Evolutionary conservation across 352 stramenopile genomes (phyloP), one percentile per base, ranked within the genome.

Genomic region (Pelagophyceae sp.): DNA sequence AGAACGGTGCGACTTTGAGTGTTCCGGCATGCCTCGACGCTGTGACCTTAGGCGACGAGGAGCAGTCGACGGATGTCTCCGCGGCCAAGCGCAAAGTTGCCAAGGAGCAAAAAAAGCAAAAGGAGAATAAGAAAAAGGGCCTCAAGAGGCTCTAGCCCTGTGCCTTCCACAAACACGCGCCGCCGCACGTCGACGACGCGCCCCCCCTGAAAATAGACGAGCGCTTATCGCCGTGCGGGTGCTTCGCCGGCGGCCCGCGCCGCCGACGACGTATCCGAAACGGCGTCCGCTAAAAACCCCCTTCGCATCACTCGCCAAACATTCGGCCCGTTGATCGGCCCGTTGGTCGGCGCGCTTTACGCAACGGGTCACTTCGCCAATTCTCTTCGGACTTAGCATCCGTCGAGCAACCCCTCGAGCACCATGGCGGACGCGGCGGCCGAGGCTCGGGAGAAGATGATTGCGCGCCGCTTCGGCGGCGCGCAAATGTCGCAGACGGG

Each of bases 401-500:
- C 45, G 11, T 54, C 45, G 11, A 23, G 11, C 45, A 54, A 23
- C 45, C 11, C 11, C 23, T 23, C 45, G 45, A 54, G 45, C 11
- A 54, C 11, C 45, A 23, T 54, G 45, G 11, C 11, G 45, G 85
- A 89, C 77, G 75, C 76, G 40, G 85, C 90, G 70, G 85, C 81
- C 63, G 86, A 77, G 35, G 90, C 90, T 60, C 82, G 88, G 65
- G 78, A 83, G 80, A 84, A 84, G 79, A 94, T 94, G 90, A 93
- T 94, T 79, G 88, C 87, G 37, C 90, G 90, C 81, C 83, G 90
- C 83, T 94, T 94, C 80, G 90, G 90, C 35, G 88, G 88, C 1
- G 80, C 61, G 19, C 77, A 75, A 58, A 76, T 84, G 72, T 88
- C 94, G 80, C 91, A 90, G 77, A 99, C 94, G 78, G 95, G 95